phyloP scores from a whole-genome alignment of 2,329 filamentous ascomycete species.

The Aureobasidium namibiae region DNA sequence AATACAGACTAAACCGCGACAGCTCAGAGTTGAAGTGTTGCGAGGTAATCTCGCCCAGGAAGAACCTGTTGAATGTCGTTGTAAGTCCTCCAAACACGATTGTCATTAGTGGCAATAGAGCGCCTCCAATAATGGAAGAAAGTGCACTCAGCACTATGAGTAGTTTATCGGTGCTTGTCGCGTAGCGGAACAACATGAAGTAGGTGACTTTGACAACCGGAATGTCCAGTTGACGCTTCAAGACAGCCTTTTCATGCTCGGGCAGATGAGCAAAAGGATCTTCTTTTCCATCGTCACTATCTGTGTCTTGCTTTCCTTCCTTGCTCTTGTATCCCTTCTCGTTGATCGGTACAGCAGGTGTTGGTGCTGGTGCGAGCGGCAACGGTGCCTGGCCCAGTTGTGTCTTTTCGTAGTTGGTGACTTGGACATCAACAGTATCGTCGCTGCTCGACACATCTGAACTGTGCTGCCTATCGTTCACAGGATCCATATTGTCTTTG shows the following conservation, averaged over 20 bases:
- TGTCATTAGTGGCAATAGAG: slow-evolving; percentile 31
- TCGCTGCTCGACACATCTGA: background rate
- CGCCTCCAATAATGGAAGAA: slow-evolving; percentile 28
- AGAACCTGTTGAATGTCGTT: slow-evolving; percentile 60
- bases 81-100: slow-evolving; percentile 69
- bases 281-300: slow-evolving; percentile 16
- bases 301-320: slow-evolving; percentile 12
- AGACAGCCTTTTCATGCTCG: slow-evolving; percentile 28
- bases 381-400: slow-evolving; percentile 23
- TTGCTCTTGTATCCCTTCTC: slow-evolving; percentile 17
- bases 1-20: slow-evolving; percentile 63
- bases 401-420: slow-evolving; percentile 23
- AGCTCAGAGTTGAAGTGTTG: slow-evolving; percentile 54
- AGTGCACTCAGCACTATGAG: slow-evolving; percentile 34
- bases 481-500: background rate
- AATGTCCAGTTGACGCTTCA: slow-evolving; percentile 33
- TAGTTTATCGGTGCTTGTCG: slow-evolving; percentile 31
- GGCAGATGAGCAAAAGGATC: slow-evolving; percentile 31
- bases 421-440: background rate
- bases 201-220: slow-evolving; percentile 36
- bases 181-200: slow-evolving; percentile 36
- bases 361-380: slow-evolving; percentile 21
- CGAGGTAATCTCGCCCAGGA: slow-evolving; percentile 41
- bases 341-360: slow-evolving; percentile 21
- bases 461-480: background rate